phyloP scores from a whole-genome alignment of 2,329 filamentous ascomycete genomes.

The Exophiala xenobiotica region DNA sequence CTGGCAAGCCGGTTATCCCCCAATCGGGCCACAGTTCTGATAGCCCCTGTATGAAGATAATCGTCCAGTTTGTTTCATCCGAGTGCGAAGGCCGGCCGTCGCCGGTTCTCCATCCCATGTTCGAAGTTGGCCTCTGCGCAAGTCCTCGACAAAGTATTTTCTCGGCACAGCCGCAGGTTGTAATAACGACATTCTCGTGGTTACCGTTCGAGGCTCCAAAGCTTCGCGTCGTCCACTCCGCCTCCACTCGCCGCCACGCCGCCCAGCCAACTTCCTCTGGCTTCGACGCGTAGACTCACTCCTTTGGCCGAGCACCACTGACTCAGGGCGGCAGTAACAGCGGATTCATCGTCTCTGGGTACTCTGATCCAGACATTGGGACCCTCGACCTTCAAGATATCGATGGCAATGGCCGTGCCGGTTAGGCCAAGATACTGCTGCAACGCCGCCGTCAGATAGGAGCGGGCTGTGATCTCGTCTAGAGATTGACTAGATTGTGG shows the following conservation, averaged over 20 bases:
- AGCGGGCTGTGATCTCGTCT: conserved; percentile 48
- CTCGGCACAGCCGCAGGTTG: too few relatives aligned
- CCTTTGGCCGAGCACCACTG: conserved; percentile 40
- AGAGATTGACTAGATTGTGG: conserved; percentile 29
- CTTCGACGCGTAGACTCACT: conserved; percentile 28
- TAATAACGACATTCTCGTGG: background rate
- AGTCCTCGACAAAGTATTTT: background rate
- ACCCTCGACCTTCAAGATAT: conserved; percentile 44
- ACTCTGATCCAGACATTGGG: conserved; percentile 45
- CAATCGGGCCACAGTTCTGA: too few relatives aligned
- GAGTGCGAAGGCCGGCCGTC: too few relatives aligned
- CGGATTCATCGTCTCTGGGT: conserved; percentile 44
- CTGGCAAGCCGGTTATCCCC: too few relatives aligned
- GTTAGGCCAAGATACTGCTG: conserved; percentile 49
- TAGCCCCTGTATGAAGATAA: too few relatives aligned
- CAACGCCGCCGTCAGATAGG: conserved; percentile 47
- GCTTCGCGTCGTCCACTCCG: conserved; percentile 4
- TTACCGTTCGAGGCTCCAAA: conserved; percentile 24
- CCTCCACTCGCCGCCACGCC: conserved; percentile 17
- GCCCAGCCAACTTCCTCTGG: conserved; percentile 28
- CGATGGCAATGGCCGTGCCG: conserved; percentile 48
- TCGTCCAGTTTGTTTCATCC: too few relatives aligned
- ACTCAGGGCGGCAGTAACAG: conserved; percentile 45
- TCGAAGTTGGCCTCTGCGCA: too few relatives aligned
- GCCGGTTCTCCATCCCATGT: too few relatives aligned